Conservation (phyloP, 352 stramenopile species). For the Phytophthora macrochlamydospora region DNA sequence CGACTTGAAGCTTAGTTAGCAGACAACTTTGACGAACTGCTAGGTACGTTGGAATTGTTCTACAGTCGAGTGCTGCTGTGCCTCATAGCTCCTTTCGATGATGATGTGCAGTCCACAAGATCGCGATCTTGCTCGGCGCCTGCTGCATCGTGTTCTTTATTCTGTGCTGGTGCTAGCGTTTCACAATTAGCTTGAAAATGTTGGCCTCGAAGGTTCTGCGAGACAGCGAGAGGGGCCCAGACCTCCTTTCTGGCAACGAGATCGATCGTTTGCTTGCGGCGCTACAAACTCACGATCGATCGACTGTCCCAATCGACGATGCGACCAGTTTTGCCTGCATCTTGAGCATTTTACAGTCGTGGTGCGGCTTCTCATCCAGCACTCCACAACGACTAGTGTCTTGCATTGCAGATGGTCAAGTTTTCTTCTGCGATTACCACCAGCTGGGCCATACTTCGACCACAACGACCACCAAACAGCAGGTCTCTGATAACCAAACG, state of each 20-base stretch:
- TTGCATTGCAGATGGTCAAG: background rate
- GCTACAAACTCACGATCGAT: no score
- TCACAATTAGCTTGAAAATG: slow-evolving; percentile 17
- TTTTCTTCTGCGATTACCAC: background rate
- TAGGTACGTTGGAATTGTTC: slow-evolving; percentile 47
- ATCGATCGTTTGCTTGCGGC: no score
- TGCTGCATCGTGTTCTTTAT: slow-evolving; percentile 70
- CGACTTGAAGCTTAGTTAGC: slow-evolving; percentile 64
- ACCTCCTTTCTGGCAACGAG: no score
- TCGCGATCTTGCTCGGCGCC: slow-evolving; percentile 70
- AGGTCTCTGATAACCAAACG: slow-evolving; percentile 3
- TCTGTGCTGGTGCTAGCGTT: slow-evolving; percentile 59
- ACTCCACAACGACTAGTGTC: no score
- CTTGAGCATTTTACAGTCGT: no score
- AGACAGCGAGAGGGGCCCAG: background rate
- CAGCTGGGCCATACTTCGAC: background rate
- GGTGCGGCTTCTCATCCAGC: no score
- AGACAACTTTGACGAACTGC: slow-evolving; percentile 69
- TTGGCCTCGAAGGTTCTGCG: background rate
- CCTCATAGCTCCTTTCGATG: slow-evolving; percentile 3
- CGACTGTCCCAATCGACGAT: no score
- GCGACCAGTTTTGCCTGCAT: no score
- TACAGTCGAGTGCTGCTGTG: background rate
- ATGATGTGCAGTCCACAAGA: slow-evolving; percentile 76
- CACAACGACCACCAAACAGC: background rate